phyloP scores from a whole-genome alignment of 805 yeast genomes.

The Lachancea waltii region DNA sequence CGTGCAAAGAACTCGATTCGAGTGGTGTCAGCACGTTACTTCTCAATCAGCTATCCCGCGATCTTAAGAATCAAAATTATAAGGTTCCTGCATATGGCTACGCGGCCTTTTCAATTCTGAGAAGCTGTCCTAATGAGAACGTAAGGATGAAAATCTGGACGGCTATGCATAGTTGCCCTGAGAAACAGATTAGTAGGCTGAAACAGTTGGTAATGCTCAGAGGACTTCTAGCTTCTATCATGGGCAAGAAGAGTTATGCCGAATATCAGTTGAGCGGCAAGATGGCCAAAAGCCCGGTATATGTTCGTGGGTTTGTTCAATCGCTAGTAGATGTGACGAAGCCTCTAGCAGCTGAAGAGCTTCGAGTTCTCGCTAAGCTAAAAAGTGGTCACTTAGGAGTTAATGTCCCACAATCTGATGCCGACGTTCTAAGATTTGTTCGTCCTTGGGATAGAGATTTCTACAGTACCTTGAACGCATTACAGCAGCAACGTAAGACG shows the following conservation, averaged over 20 bases:
- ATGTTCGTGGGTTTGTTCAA: constrained; percentile 63
- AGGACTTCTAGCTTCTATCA: constrained; percentile 60
- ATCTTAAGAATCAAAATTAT: constrained; percentile 36
- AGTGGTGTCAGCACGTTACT: constrained; percentile 18
- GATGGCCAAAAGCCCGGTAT: constrained; percentile 77
- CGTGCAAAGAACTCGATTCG: constrained; percentile 17
- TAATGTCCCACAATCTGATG: constrained; percentile 26
- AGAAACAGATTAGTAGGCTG: constrained; percentile 53
- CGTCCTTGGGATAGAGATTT: constrained; percentile 94
- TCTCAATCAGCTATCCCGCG: constrained; percentile 29
- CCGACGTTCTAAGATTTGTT: constrained; percentile 41
- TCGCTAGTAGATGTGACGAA: constrained; percentile 48
- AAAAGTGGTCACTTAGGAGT: constrained; percentile 26
- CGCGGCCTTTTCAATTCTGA: constrained; percentile 57
- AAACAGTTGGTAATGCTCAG: constrained; percentile 57
- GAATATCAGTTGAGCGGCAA: constrained; percentile 82
- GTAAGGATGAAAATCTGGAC: constrained; percentile 70
- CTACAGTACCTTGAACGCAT: constrained; percentile 33
- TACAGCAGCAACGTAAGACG: constrained; percentile 28
- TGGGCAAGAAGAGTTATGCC: constrained; percentile 66
- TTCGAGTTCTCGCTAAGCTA: constrained; percentile 40
- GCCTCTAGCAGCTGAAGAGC: constrained; percentile 54
- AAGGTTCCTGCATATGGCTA: constrained; percentile 56
- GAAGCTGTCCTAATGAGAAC: constrained; percentile 47
- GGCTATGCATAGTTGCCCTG: constrained; percentile 58